Conservation (phyloP, 1,284 basidiomycete genomes). For the Ceratobasidium papillatum region DNA sequence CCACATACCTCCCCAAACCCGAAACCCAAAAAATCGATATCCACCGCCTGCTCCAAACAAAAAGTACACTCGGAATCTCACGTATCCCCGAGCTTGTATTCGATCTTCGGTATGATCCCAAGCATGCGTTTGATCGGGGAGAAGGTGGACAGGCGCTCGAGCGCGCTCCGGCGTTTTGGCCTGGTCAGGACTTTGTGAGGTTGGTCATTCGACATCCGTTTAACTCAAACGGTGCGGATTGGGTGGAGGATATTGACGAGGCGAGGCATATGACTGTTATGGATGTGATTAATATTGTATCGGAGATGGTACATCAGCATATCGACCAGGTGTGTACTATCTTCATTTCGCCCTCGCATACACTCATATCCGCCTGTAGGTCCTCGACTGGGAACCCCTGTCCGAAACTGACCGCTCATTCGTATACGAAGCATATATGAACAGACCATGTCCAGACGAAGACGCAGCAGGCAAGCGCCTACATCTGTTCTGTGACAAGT, state of each 20-base stretch:
- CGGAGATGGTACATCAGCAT: constrained; percentile 24
- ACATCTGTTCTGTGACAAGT: constrained; percentile 19
- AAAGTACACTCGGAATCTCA: constrained; percentile 25
- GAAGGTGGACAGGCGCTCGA: not conserved
- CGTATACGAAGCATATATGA: constrained; percentile 34
- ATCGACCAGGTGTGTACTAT: constrained; percentile 29
- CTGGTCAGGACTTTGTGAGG: constrained; percentile 21
- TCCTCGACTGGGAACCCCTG: constrained; percentile 26
- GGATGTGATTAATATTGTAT: constrained; percentile 18
- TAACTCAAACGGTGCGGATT: constrained; percentile 14
- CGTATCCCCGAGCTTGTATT: constrained; percentile 33
- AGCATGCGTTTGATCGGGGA: constrained; percentile 25
- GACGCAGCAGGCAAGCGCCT: constrained; percentile 3
- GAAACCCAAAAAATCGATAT: constrained; percentile 34
- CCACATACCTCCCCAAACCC: not conserved
- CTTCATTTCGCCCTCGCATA: not conserved
- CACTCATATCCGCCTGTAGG: not conserved
- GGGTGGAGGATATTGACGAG: constrained; percentile 29
- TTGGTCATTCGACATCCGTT: constrained; percentile 37
- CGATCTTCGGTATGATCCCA: constrained; percentile 30
- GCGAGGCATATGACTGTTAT: constrained; percentile 27
- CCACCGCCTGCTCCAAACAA: constrained; percentile 18
- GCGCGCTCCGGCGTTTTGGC: constrained; percentile 22
- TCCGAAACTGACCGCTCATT: constrained; percentile 16
- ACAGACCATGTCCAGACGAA: constrained; percentile 19